phyloP scores from a whole-genome alignment of 2,329 filamentous ascomycete species.

The Fonsecaea pedrosoi region DNA sequence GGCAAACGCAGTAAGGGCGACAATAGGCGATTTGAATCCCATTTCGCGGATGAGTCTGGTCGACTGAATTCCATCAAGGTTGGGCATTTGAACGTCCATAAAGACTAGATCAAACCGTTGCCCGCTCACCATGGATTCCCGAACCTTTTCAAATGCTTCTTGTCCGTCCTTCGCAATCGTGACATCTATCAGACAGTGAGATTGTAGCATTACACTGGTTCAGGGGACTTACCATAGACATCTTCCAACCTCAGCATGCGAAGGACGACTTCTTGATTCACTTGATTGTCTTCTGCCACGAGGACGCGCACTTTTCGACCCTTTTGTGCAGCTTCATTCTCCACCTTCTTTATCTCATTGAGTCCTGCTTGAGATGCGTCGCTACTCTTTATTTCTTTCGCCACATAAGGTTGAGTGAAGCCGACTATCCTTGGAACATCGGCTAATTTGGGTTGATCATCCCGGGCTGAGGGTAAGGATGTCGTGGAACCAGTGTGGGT shows the following conservation, averaged over 20 bases:
- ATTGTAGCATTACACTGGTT: conserved; percentile 62
- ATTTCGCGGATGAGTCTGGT: conserved; percentile 84
- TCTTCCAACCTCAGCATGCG: conserved; percentile 65
- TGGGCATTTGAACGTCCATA: conserved; percentile 96
- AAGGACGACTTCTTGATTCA: conserved; percentile 67
- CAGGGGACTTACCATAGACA: conserved; percentile 49
- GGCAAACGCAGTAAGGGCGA: conserved; percentile 86
- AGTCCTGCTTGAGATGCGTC: conserved; percentile 66
- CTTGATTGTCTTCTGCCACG: conserved; percentile 80
- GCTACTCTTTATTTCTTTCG: conserved; percentile 43
- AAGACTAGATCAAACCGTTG: conserved; percentile 85
- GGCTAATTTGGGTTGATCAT: conserved; percentile 29
- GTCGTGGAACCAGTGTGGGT: conserved; percentile 28
- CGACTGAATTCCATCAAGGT: conserved; percentile 85
- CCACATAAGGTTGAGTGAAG: conserved; percentile 43
- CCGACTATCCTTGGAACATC: conserved; percentile 41
- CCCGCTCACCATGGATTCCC: conserved; percentile 76
- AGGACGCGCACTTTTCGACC: conserved; percentile 75
- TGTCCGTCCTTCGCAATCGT: conserved; percentile 86
- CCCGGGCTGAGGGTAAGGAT: conserved; percentile 25
- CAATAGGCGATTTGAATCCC: conserved; percentile 86
- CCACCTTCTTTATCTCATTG: conserved; percentile 69
- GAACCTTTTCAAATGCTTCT: conserved; percentile 86
- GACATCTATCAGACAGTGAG: conserved; percentile 71
- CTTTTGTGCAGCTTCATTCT: conserved; percentile 64